Base-by-base conservation (phyloP, 2,329 filamentous ascomycete species). In the Diaporthe ampelina region DNA sequence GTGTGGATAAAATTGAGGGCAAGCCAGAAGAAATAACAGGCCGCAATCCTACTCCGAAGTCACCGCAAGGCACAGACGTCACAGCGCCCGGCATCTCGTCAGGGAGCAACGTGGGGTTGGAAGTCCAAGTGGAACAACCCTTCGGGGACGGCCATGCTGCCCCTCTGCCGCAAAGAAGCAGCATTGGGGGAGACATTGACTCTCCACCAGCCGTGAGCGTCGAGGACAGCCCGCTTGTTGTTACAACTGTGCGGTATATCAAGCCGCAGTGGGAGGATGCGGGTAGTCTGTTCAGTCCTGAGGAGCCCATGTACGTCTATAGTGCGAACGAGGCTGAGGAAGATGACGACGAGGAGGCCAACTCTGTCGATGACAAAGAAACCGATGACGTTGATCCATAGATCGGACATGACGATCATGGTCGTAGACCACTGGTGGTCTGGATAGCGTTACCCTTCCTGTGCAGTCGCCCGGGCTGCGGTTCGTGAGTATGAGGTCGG, bases 241-340 rank as follows among this genome's bases (percentile, higher is more conserved):
- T 37, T 5, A 48, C 21, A 15, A 13, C 2, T 19, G 21, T 54
- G 32, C 32, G 48, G n/a, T 68, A 54, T 21, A 54, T 54, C 32
- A 68, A 32, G 48, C 63, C 63, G 8, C 63, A 68, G 32, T 68
- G 63, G 63, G 63, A 58, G 32, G 11, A 52, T 24, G 6, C 8
- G 19, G 45, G 19, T n/a, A 63, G 40, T 37, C 40, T 40, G 9
- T 26, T 40, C 21, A 68, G 48, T 5, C 63, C 32, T 5, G 45
- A 37, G 32, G 45, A 54, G n/a, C 29, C n/a, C n/a, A 37, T 8
- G 8, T 68, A 26, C 32, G 48, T 37, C 45, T 67, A 37, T 43
- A 67, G 63, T 17, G 63, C 63, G 63, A 37, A 67, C n/a, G 63
- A 67, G 63, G 21, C 17, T 4, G 63, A 54, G 7, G 19, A 48